Percentiles rank a stretch among this genome's conserved stretches.
phyloP scores from a whole-genome alignment of 2,329 filamentous ascomycete species.

The Hypoxylon rubiginosum region DNA sequence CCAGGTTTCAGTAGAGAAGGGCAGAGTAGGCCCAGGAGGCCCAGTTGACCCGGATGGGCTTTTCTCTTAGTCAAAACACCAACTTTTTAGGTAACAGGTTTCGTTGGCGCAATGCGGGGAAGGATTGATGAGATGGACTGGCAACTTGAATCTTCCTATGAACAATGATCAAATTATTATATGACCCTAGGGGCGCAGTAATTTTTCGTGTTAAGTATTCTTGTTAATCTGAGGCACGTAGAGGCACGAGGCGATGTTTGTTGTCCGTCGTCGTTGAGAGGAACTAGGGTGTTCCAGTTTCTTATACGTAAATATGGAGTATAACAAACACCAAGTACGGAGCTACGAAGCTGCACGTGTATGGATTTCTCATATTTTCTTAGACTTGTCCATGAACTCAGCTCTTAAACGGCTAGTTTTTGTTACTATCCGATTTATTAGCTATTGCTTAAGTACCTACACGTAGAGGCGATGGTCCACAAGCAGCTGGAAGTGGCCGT shows the following conservation, averaged over 20 bases:
- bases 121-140: conserved; percentile 48
- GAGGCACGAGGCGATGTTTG: conserved; percentile 23
- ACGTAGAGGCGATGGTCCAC: conserved; percentile 22
- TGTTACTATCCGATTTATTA: conserved; percentile 40
- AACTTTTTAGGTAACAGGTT: conserved; percentile 62
- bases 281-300: conserved; percentile 21
- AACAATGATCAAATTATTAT: conserved; percentile 19
- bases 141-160: conserved; percentile 20
- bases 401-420: conserved; percentile 13
- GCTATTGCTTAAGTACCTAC: conserved; percentile 16
- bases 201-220: conserved; percentile 18
- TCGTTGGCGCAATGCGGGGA: conserved; percentile 59
- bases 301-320: conserved; percentile 39
- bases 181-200: conserved; percentile 26
- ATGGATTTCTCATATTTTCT: conserved; percentile 14
- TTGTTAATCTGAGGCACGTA: conserved; percentile 22
- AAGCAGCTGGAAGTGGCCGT: conserved; percentile 24
- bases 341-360: conserved; percentile 38
- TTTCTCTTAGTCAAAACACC: conserved; percentile 63
- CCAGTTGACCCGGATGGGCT: conserved; percentile 45
- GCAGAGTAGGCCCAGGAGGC: conserved; percentile 20
- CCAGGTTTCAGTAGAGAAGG: conserved; percentile 41
- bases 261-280: conserved; percentile 26
- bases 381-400: conserved; percentile 18
- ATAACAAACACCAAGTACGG: conserved; percentile 34